A percentile compares a stretch with the other conserved stretches of the same genome.
Evolutionary conservation across 805 yeast genomes (phyloP).

Genomic region (Lachancea sp.): DNA sequence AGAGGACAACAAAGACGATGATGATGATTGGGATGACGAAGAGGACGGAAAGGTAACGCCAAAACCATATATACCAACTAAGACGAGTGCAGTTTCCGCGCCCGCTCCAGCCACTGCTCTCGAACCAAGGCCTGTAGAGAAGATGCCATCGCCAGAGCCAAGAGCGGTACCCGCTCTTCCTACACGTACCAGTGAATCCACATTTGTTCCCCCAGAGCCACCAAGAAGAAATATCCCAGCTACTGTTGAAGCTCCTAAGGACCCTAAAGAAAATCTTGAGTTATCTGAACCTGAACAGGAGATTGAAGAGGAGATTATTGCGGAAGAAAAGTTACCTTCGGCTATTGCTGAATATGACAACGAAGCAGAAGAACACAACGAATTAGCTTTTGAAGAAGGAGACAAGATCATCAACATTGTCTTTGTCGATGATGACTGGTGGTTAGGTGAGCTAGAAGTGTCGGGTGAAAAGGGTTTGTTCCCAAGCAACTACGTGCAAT

Average conservation of each 20-base stretch:
- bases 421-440: constrained; percentile 93
- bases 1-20: constrained; percentile 25
- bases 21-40: constrained; percentile 14
- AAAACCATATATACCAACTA: constrained; percentile 5
- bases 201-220: constrained; percentile 31
- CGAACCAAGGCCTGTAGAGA: constrained; percentile 19
- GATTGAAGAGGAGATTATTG: constrained; percentile 10
- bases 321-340: constrained; percentile 24
- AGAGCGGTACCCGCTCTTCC: constrained; percentile 17
- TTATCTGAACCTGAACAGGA: background rate
- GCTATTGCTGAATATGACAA: constrained; percentile 87
- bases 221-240: constrained; percentile 20
- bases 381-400: constrained; percentile 76
- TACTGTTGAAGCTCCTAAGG: background rate
- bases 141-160: constrained; percentile 14
- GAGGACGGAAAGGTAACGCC: constrained; percentile 3
- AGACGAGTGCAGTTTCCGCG: constrained; percentile 24
- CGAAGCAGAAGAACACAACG: constrained; percentile 90
- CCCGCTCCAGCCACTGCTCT: constrained; percentile 13
- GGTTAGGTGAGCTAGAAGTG: constrained; percentile 69
- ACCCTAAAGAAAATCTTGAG: background rate
- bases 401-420: constrained; percentile 78
- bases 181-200: constrained; percentile 11
- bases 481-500: constrained; percentile 79
- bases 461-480: constrained; percentile 76